phyloP scores from a whole-genome alignment of 2,329 filamentous ascomycete species.

The Tolypocladium guangdongense region DNA sequence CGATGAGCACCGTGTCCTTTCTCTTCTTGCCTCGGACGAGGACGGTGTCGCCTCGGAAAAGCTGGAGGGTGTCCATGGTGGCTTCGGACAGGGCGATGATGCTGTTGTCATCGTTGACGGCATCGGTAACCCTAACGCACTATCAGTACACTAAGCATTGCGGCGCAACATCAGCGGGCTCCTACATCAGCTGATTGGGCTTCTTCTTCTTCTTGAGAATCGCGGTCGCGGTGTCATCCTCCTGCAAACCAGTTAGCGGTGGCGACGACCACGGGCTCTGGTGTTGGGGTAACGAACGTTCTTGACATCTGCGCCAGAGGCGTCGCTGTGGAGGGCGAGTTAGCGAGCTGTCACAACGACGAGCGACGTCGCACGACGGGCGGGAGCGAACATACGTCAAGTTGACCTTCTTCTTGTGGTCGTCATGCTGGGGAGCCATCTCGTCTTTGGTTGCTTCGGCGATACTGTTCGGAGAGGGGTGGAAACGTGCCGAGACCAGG shows the following conservation, averaged over 20 bases:
- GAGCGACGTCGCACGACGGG: not conserved
- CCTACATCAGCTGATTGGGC: constrained; percentile 95
- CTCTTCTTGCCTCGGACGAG: constrained; percentile 99
- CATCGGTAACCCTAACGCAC: constrained; percentile 79
- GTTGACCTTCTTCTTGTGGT: constrained; percentile 76
- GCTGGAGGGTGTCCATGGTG: constrained; percentile 95
- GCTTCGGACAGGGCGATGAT: constrained; percentile 97
- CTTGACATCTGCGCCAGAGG: constrained; percentile 80
- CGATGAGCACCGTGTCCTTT: constrained; percentile 97
- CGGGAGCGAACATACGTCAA: constrained; percentile 49
- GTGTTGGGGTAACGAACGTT: constrained; percentile 45
- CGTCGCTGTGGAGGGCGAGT: constrained; percentile 51
- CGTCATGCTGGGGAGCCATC: constrained; percentile 59
- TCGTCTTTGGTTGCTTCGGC: constrained; percentile 28
- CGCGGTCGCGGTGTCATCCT: constrained; percentile 86
- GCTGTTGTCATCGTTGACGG: constrained; percentile 98
- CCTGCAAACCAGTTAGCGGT: constrained; percentile 36
- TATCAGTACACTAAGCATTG: constrained; percentile 10
- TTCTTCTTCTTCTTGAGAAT: constrained; percentile 99
- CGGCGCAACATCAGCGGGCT: constrained; percentile 5
- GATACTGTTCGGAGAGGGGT: constrained; percentile 15
- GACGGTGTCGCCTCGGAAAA: constrained; percentile 97
- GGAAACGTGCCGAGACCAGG: constrained; percentile 12
- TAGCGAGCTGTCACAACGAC: constrained; percentile 14
- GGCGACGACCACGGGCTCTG: constrained; percentile 4